A percentile compares a stretch with the other conserved stretches of the same genome.
phyloP scores from a whole-genome alignment of 345 rosid species.

The Aegle marmelos region DNA sequence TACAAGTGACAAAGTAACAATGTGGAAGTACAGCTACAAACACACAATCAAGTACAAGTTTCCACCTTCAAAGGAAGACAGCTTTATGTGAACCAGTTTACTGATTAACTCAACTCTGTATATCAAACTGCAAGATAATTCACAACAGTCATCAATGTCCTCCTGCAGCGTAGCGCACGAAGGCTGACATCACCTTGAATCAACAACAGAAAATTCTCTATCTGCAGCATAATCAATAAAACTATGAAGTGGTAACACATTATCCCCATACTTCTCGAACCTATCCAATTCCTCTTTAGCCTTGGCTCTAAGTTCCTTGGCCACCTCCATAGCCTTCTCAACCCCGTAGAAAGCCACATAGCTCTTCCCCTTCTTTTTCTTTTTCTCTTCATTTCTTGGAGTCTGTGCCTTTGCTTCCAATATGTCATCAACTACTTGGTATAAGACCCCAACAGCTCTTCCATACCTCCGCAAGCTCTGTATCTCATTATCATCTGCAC shows the following conservation, averaged over 20 bases:
- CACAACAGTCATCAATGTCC: background rate
- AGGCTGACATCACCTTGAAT: constrained; percentile 9
- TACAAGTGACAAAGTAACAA: background rate
- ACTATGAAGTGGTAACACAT: constrained; percentile 66
- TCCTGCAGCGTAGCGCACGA: background rate
- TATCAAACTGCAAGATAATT: background rate
- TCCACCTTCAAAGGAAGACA: background rate
- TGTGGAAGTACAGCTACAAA: background rate
- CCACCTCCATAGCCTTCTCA: constrained; percentile 64
- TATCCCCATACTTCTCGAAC: constrained; percentile 60
- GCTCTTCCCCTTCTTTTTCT: constrained; percentile 45
- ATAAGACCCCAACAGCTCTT: constrained; percentile 82
- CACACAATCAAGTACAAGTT: background rate
- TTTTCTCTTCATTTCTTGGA: constrained; percentile 16
- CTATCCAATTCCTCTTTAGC: constrained; percentile 66
- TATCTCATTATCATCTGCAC: constrained; percentile 77
- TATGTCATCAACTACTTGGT: constrained; percentile 77
- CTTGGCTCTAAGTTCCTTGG: constrained; percentile 56
- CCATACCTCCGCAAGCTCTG: constrained; percentile 71
- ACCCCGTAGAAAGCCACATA: constrained; percentile 53
- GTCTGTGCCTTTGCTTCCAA: constrained; percentile 31
- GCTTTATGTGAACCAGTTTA: background rate
- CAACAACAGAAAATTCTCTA: constrained; percentile 41
- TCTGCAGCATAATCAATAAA: constrained; percentile 82
- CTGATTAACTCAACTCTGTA: background rate